phyloP scores from a whole-genome alignment of 352 stramenopile genomes.

The Salisapilia sapeloensis region DNA sequence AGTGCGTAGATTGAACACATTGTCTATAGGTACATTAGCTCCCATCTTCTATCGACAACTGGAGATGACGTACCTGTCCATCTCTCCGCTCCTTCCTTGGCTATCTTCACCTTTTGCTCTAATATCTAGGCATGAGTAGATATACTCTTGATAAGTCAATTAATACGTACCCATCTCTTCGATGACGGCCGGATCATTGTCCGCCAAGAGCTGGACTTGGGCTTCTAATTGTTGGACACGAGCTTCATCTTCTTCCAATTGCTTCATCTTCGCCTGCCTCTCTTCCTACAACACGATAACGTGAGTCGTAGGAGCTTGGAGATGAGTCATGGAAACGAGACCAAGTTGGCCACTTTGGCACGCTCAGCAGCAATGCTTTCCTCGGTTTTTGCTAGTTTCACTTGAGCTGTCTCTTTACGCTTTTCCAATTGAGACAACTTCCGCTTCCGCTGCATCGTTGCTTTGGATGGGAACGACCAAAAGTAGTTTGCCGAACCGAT shows the following conservation, averaged over 20 bases:
- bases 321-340: background rate
- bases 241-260: slow-evolving; percentile 23
- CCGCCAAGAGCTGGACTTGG: slow-evolving; percentile 42
- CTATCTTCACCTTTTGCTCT: slow-evolving; percentile 36
- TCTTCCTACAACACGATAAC: slow-evolving; percentile 19
- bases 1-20: slow-evolving; percentile 64
- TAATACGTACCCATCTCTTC: slow-evolving; percentile 23
- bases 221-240: slow-evolving; percentile 23
- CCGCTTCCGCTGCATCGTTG: slow-evolving; percentile 60
- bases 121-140: background rate
- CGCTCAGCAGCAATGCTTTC: slow-evolving; percentile 20
- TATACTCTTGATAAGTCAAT: background rate
- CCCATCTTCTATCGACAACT: background rate
- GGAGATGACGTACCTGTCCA: slow-evolving; percentile 34
- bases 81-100: slow-evolving; percentile 51
- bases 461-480: slow-evolving; percentile 75
- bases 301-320: background rate
- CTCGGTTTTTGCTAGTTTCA: slow-evolving; percentile 30
- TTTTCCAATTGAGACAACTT: slow-evolving; percentile 54
- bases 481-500: slow-evolving; percentile 82
- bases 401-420: slow-evolving; percentile 12
- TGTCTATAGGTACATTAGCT: slow-evolving; percentile 18
- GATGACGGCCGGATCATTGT: slow-evolving; percentile 58
- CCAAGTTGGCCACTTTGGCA: too few species aligned
- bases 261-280: slow-evolving; percentile 36